These are phyloP conservation scores for Vaccinium vitisidaea DNA, from an alignment of 148 eudicot species.

Conservation along the genomic window DNA sequence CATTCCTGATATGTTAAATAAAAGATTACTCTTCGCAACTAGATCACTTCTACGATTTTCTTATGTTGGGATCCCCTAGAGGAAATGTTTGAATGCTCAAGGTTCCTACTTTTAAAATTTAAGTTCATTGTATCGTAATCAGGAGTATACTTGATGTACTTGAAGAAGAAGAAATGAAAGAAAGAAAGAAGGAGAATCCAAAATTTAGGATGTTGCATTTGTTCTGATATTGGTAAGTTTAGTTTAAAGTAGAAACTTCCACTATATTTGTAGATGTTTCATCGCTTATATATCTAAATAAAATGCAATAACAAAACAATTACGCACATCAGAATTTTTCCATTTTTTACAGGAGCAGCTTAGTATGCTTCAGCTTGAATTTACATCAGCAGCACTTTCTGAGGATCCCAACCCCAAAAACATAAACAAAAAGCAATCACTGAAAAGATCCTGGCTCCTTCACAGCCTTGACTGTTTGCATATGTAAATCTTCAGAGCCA, in stretches of 20 bases:
- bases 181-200: neutral
- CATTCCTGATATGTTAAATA: neutral
- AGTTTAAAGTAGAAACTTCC: neutral
- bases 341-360: neutral
- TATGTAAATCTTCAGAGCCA: neutral
- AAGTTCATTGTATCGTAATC: neutral
- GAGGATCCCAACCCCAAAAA: neutral
- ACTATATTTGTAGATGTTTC: neutral
- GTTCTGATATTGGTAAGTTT: neutral
- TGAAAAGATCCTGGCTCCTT: neutral
- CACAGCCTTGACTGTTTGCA: conserved; percentile 4
- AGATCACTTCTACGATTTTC: neutral
- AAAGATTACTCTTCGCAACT: neutral
- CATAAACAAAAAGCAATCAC: neutral
- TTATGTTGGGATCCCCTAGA: neutral
- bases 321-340: neutral
- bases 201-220: neutral
- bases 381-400: neutral
- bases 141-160: neutral
- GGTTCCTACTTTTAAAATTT: neutral
- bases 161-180: neutral
- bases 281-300: neutral
- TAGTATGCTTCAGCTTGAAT: neutral
- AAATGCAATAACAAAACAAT: neutral
- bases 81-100: neutral